These are phyloP conservation scores for Geotrichum europaeum DNA, from an alignment of 1,139 yeast species.

Conservation along the genomic window DNA sequence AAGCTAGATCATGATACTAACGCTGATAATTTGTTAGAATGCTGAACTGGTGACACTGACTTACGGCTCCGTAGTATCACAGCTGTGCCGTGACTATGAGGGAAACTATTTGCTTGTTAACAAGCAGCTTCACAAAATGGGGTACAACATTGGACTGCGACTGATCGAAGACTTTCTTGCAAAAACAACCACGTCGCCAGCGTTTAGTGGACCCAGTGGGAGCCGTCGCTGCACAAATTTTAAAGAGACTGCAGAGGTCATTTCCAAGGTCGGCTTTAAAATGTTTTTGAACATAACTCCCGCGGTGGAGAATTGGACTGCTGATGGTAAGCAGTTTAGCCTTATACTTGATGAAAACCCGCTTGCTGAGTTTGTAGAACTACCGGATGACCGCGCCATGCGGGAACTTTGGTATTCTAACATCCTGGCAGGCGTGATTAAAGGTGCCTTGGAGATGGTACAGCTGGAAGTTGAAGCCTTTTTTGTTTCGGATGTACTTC, in stretches of 20 bases:
- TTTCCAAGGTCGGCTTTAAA: conserved; percentile 83
- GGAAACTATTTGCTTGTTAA: conserved; percentile 76
- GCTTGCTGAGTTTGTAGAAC: conserved; percentile 87
- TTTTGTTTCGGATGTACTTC: conserved; percentile 71
- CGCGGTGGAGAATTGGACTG: conserved; percentile 65
- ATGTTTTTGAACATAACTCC: conserved; percentile 83
- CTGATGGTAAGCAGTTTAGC: conserved; percentile 68
- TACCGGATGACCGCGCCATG: conserved; percentile 69
- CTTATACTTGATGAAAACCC: conserved; percentile 80
- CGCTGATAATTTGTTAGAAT: conserved; percentile 40
- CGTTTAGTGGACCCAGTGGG: conserved; percentile 43
- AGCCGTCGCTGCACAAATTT: conserved; percentile 74
- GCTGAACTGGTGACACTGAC: conserved; percentile 89
- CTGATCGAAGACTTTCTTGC: conserved; percentile 91
- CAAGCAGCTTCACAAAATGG: conserved; percentile 83
- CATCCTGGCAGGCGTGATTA: conserved; percentile 78
- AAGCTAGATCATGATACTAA: neutral
- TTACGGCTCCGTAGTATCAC: conserved; percentile 93
- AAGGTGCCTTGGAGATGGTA: conserved; percentile 94
- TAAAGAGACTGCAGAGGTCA: conserved; percentile 81
- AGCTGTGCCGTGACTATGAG: conserved; percentile 75
- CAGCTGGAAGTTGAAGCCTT: conserved; percentile 83
- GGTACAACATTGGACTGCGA: conserved; percentile 87
- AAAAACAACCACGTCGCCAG: conserved; percentile 32
- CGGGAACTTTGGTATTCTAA: conserved; percentile 89